These are phyloP conservation scores for Fragaria vesca DNA, from an alignment of 306 rosid species.

Conservation along the genomic window DNA sequence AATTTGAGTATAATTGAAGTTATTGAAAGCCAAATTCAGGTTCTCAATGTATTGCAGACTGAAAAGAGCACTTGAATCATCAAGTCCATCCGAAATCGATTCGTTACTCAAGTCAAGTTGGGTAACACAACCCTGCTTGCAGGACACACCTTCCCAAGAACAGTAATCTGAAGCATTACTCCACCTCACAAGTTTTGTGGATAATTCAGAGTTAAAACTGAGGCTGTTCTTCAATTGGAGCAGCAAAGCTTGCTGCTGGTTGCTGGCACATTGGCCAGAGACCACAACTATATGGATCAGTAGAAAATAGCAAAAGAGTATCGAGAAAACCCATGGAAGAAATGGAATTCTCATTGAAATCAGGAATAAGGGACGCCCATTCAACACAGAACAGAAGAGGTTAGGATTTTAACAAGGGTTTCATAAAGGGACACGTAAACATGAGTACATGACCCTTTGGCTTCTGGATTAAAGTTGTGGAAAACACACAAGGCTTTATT, in stretches of 20 bases:
- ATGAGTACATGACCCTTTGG: not conserved
- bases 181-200: slow-evolving; percentile 12
- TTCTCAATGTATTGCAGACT: not conserved
- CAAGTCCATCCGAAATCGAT: not conserved
- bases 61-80: slow-evolving; percentile 6
- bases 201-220: rapidly evolving
- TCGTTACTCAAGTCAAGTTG: slow-evolving; percentile 3
- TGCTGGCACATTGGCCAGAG: slow-evolving; percentile 35
- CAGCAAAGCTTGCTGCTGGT: slow-evolving; percentile 25
- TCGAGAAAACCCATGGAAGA: slow-evolving; percentile 28
- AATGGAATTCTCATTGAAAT: slow-evolving; percentile 17
- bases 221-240: slow-evolving; percentile 19
- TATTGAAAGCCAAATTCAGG: slow-evolving; percentile 6
- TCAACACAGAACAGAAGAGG: not conserved
- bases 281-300: slow-evolving; percentile 15
- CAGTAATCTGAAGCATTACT: not conserved
- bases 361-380: slow-evolving; percentile 9
- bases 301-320: slow-evolving; percentile 1
- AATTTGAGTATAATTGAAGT: not conserved
- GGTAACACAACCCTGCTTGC: not conserved
- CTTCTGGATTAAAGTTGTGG: not conserved
- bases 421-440: not conserved
- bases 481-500: not conserved
- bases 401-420: not conserved
- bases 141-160: slow-evolving; percentile 9